Conservation (phyloP, 768 basidiomycete species). For the Sarcomyxa edulis region DNA sequence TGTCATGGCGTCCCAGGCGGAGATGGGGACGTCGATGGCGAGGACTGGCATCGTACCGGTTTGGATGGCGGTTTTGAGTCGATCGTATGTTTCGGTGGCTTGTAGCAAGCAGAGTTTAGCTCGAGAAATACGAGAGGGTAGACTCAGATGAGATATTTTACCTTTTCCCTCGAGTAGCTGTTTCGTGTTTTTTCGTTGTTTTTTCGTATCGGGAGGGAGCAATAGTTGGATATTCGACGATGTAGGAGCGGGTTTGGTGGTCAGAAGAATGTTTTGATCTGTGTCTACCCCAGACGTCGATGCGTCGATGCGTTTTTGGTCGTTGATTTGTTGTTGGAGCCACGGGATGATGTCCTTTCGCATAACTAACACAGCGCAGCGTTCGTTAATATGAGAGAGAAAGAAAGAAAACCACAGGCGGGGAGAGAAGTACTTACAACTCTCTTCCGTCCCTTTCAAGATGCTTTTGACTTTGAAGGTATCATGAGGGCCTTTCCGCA, state of each 20-base stretch:
- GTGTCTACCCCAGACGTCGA: conserved; percentile 56
- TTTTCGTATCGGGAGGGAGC: conserved; percentile 66
- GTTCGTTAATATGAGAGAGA: too few relatives aligned
- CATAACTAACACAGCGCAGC: conserved; percentile 31
- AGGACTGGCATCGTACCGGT: conserved; percentile 60
- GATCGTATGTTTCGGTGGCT: conserved; percentile 62
- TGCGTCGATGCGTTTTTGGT: conserved; percentile 72
- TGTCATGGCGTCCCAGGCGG: conserved; percentile 59
- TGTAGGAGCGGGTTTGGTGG: conserved; percentile 30
- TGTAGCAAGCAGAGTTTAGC: too few relatives aligned
- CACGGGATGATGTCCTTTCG: conserved; percentile 68
- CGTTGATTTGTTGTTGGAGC: conserved; percentile 72
- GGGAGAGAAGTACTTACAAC: conserved; percentile 39
- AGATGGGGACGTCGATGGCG: conserved; percentile 62
- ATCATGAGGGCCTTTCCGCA: conserved; percentile 45
- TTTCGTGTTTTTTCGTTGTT: conserved; percentile 68
- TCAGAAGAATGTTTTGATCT: conserved; percentile 22
- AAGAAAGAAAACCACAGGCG: neutral
- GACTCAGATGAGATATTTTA: conserved; percentile 28
- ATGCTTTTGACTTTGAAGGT: conserved; percentile 81
- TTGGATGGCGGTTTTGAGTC: conserved; percentile 56
- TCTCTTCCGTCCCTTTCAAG: conserved; percentile 70
- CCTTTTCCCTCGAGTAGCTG: conserved; percentile 67
- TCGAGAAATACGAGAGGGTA: neutral
- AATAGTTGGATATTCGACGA: conserved; percentile 55